Base-by-base conservation (phyloP, 164 flowering plant species). In the Tinospora cordifolia region DNA sequence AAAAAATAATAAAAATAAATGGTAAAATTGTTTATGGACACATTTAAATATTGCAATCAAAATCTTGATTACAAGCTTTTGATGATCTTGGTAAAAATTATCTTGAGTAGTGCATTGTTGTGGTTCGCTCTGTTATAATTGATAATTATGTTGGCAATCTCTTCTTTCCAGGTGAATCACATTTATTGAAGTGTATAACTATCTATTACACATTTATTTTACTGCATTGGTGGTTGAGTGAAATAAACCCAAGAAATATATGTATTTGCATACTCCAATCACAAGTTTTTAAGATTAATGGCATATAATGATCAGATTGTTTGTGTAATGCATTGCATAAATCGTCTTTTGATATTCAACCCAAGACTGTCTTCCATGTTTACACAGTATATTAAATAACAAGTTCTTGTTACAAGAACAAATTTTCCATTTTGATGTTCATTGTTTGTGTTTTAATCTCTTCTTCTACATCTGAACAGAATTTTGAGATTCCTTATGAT, bases 401-500 rank as follows among this genome's bases (percentile, higher is more conserved):
- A 30, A 30, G 36, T 30, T 30, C 4, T 30, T 54, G 60, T 17
- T n/a, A 54, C 24, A 1, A 19, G n/a, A 25, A 54, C n/a, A 54
- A 54, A 54, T 10, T 10, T 10, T 54, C 60, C 24, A 21, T 19
- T 54, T 5, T 54, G 60, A 54, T 17, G 19, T 51, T 51, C 5
- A 51, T 51, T 21, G 24, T 54, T 54, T 21, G n/a, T 19, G 60
- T n/a, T 54, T 24, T 44, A 9, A 44, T 44, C 14, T 10, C 13
- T 44, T 0, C 24, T 19, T 54, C 60, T 19, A 54, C 24, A 4
- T 0, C 60, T 3, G 21, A 5, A 8, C 60, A n/a, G n/a, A 22
- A 17, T 54, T 54, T n/a, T 54, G 24, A 54, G 22, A 54, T 54
- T 8, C 60, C 60, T 54, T 22, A 54, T 19, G 83, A 75, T 22